Evolutionary conservation across 2,329 filamentous ascomycete species (phyloP), one percentile per base, ranked within the genome.

Genomic region (Ophiostoma ips): DNA sequence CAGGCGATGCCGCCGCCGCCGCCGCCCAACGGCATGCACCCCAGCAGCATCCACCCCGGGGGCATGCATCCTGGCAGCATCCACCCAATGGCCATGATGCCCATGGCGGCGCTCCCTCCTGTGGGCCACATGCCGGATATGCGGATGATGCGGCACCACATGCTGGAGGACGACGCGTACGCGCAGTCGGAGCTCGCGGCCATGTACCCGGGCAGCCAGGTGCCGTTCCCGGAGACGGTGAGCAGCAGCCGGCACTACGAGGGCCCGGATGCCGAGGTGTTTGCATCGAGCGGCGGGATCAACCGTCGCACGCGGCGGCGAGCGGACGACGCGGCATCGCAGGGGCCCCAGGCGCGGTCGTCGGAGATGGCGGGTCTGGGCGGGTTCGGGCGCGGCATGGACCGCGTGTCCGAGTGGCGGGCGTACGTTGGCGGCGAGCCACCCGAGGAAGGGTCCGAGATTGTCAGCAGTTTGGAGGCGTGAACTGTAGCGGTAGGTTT

Each of bases 331-430:
- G 15, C 34, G 2, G 8, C 24, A 8, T 28, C 24, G 44, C 55
- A 58, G 49, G 4, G 41, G 13, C 54, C 59, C 41, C 55, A 59
- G 40, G 57, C 48, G 50, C 53, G 58, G 55, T 64, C 64, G 28
- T 73, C 71, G 46, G 63, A 67, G 43, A 60, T 74, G 58, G 72
- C 72, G 24, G 72, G 72, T 4, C 64, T 76, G 36, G 66, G 63
- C 36, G 69, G 69, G 5, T 62, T 63, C 28, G 69, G 66, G 1
- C 63, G 66, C 33, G 72, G 72, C 10, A 65, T 69, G 65, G 64
- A 68, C 54, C 64, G 72, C 7, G 71, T 76, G 16, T 62, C 61
- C 40, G 69, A 73, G 51, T 76, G 72, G 72, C 64, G 64, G 52
- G 66, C 62, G 37, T 72, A 71, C 59, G 68, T 76, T 15, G 65